These are phyloP conservation scores for Heterobasidion occidentale DNA, from an alignment of 1,284 basidiomycete genomes.

Conservation along the genomic window DNA sequence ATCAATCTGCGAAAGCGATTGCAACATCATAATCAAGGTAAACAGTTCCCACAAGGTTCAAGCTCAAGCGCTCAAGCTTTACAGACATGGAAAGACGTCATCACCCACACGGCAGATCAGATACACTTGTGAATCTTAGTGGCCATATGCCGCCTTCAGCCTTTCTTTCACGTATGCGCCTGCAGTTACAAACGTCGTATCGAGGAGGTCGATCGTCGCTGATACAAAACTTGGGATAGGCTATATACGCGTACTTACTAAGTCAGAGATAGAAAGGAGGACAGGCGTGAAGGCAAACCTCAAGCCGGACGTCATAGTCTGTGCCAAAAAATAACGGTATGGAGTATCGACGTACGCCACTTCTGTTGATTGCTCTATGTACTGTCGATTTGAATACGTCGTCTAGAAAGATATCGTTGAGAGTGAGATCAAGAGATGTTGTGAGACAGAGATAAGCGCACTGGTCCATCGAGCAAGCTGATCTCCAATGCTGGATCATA, in stretches of 20 bases:
- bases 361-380: constrained; percentile 76
- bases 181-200: constrained; percentile 64
- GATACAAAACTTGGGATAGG: constrained; percentile 69
- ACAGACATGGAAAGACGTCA: too few relatives aligned
- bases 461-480: constrained; percentile 86
- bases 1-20: too few relatives aligned
- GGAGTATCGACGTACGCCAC: constrained; percentile 66
- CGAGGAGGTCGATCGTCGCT: constrained; percentile 52
- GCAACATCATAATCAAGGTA: too few relatives aligned
- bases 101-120: too few relatives aligned
- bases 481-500: constrained; percentile 60
- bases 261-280: neutral
- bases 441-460: constrained; percentile 28
- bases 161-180: constrained; percentile 68
- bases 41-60: too few relatives aligned
- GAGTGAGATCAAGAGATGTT: neutral
- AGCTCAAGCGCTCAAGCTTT: too few relatives aligned
- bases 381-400: constrained; percentile 83
- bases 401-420: constrained; percentile 34
- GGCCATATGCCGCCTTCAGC: constrained; percentile 55
- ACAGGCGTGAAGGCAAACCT: constrained; percentile 33
- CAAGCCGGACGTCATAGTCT: constrained; percentile 68
- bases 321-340: constrained; percentile 80
- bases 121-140: constrained; percentile 11
- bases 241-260: constrained; percentile 25